phyloP scores from a whole-genome alignment of 495 filamentous ascomycete species.

The Terfezia boudieri region DNA sequence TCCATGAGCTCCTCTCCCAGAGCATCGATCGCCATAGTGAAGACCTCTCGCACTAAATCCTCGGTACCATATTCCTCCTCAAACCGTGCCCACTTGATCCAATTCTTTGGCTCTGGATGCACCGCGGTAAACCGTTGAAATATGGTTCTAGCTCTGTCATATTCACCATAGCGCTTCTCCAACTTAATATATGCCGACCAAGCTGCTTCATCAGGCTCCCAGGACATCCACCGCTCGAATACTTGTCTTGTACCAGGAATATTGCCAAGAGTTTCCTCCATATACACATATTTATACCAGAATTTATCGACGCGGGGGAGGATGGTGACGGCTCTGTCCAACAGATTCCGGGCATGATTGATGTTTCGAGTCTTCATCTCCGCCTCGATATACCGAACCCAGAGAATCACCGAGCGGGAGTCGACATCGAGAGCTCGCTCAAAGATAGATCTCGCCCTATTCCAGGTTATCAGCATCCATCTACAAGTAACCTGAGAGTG shows the following conservation, averaged over 20 bases:
- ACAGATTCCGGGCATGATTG: slow-evolving; percentile 84
- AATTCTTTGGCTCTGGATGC: slow-evolving; percentile 85
- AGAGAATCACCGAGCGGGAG: slow-evolving; percentile 54
- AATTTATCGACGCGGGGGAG: slow-evolving; percentile 80
- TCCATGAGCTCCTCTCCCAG: slow-evolving; percentile 93
- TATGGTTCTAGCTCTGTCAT: slow-evolving; percentile 58
- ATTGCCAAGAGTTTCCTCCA: slow-evolving; percentile 93
- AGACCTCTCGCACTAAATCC: slow-evolving; percentile 81
- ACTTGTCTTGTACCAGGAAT: slow-evolving; percentile 81
- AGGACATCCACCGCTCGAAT: slow-evolving; percentile 95
- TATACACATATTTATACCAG: slow-evolving; percentile 98
- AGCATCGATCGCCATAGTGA: slow-evolving; percentile 68
- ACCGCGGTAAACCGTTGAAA: slow-evolving; percentile 83
- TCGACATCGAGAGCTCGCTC: slow-evolving; percentile 89
- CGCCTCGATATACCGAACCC: slow-evolving; percentile 77
- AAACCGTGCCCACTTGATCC: slow-evolving; percentile 97
- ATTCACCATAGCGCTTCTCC: slow-evolving; percentile 86
- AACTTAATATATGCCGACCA: slow-evolving; percentile 94
- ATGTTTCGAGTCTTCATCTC: slow-evolving; percentile 96
- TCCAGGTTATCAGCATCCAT: not conserved
- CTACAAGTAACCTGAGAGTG: not conserved
- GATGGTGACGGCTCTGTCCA: slow-evolving; percentile 86
- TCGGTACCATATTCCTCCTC: slow-evolving; percentile 86
- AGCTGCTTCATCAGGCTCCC: slow-evolving; percentile 89
- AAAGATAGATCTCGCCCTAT: slow-evolving; percentile 77